Base-by-base conservation (phyloP, 1,139 yeast species). In the Taphrina pruni region DNA sequence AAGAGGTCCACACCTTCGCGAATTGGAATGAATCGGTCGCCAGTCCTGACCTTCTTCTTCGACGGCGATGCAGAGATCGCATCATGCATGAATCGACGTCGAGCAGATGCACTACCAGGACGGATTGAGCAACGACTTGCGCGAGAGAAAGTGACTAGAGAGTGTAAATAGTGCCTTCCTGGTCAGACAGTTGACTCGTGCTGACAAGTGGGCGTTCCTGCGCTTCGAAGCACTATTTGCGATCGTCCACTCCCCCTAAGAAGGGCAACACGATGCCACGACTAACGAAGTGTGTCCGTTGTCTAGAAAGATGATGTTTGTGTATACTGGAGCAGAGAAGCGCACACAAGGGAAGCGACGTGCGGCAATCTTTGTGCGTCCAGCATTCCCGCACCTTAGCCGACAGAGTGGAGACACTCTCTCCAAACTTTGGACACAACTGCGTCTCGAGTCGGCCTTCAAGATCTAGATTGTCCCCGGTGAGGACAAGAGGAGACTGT, bases 11-110 rank as follows among this genome's bases (percentile, higher is more conserved):
- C 85, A 0, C 97, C 97, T 89, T 87, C 70, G 32, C 98, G 79
- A 71, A 86, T 87, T 7, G 98, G 98, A 55, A 94, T 90, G 78
- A 87, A 91, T 69, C 99, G 80, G 77, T 93, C 98, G 71, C 90
- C 87, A 21, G 84, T 79, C 6, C 83, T 76, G 38, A 64, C 52
- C 48, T 55, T 55, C 61, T 64, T 64, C 61, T 54, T 64, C 20
- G 67, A 45, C 26, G 67, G 67, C n/a, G 67, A 64, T 14, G 55
- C 55, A 20, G 51, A 48, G 6, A 64, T 39, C 21, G 56, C 17
- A 17, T 46, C 58, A 43, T 54, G 51, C 60, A 55, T 60, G 54
- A 32, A 56, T 11, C 9, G 58, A 35, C 6, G 11, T 43, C 14
- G 35, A 35, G 4, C 20, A 45, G 48, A 14, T n/a, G 8, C 12